A percentile compares a stretch with the other conserved stretches of the same genome.
phyloP scores from a whole-genome alignment of 2,329 filamentous ascomycete genomes.

The Colletotrichum sp. region DNA sequence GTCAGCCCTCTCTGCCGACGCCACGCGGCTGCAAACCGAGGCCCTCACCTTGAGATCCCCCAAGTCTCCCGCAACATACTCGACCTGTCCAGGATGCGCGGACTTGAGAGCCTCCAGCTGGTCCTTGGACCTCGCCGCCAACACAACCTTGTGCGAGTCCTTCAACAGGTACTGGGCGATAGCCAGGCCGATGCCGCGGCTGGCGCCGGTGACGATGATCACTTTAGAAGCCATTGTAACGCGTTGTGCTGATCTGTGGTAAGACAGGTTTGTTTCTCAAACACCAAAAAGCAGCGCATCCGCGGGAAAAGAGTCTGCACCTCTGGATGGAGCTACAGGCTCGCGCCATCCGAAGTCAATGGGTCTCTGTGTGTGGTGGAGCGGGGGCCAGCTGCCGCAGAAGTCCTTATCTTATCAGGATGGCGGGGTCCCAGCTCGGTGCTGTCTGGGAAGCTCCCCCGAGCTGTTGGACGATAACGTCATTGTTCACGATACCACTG shows the following conservation, averaged over 20 bases:
- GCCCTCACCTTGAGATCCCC: conserved; percentile 51
- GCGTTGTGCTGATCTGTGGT: not conserved
- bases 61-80: conserved; percentile 61
- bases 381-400: not conserved
- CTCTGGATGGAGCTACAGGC: not conserved
- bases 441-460: not conserved
- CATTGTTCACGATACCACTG: not conserved
- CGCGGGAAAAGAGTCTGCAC: not conserved
- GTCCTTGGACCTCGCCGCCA: conserved; percentile 59
- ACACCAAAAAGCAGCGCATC: not conserved
- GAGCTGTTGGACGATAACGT: not conserved
- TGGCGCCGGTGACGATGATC: conserved; percentile 72
- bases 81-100: conserved; percentile 57
- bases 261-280: not conserved
- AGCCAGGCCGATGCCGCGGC: conserved; percentile 65
- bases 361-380: not conserved
- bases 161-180: conserved; percentile 56
- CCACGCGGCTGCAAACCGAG: not conserved
- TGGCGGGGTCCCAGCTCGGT: not conserved
- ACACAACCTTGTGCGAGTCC: conserved; percentile 61
- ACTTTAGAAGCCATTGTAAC: conserved; percentile 61
- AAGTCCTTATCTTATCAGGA: not conserved
- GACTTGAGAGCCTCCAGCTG: conserved; percentile 55
- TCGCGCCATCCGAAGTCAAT: not conserved
- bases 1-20: not conserved